Evolutionary conservation across 768 basidiomycete genomes (phyloP), one percentile per base, ranked within the genome.

Genomic region (Termitomyces sp.): DNA sequence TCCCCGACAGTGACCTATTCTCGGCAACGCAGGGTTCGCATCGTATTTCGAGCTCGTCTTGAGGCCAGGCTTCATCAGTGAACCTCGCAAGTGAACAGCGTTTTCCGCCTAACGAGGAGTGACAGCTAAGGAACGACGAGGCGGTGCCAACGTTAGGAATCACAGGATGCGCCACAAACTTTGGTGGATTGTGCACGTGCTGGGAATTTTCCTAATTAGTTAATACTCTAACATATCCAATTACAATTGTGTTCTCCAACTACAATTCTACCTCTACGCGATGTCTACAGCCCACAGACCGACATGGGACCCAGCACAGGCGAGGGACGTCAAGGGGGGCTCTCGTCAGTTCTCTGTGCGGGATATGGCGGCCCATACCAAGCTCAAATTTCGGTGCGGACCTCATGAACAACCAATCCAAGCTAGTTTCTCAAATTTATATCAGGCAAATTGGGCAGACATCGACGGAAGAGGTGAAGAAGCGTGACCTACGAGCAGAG

Each of bases 241-340:
- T 6, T 31, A 49, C 31, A 11, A 4, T 20, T 11, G 31, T 50
- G 49, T 50, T 8, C 27, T 52, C 41, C 41, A 4, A 42, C n/a
- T 9, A 42, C n/a, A 41, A n/a, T 41, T 41, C 18, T n/a, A 42
- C 11, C 44, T 41, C 39, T 50, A 30, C 58, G 63, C 63, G 58
- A 92, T 93, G 91, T 93, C 92, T 55, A 94, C 91, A 77, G 91
- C 91, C 4, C 93, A 95, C 72, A 86, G 93, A 75, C 93, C 93
- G 66, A 95, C 93, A 84, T 98, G 95, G 95, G 92, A 95, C 64
- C 96, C 96, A 2, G 95, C 95, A 0, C 92, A 95, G 73, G 96
- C 92, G 36, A 85, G 86, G 66, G 93, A 97, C 74, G 87, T 93
- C 61, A 93, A 92, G 70, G 90, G 91, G 4, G 93, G 93, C 58